phyloP scores from a whole-genome alignment of 371 early-diverging fungal genomes.

The Actinomortierella ambigua region DNA sequence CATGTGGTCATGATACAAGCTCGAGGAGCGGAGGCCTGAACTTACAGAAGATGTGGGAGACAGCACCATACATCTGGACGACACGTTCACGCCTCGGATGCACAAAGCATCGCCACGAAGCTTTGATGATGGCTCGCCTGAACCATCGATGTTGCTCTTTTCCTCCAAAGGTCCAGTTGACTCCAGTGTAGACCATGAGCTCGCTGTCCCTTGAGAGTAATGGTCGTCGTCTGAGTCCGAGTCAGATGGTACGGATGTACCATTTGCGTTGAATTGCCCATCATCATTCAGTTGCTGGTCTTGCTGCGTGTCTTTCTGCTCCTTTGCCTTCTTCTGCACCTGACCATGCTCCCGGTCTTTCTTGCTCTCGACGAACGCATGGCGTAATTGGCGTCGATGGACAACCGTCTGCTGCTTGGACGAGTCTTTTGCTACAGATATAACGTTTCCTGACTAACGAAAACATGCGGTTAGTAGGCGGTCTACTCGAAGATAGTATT shows the following conservation, averaged over 20 bases:
- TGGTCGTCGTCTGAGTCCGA: slow-evolving; percentile 9
- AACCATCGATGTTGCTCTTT: slow-evolving; percentile 14
- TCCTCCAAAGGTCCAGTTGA: slow-evolving; percentile 7
- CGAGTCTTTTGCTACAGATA: slow-evolving; percentile 23
- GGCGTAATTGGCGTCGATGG: slow-evolving; percentile 20
- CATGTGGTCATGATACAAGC: slow-evolving; percentile 4
- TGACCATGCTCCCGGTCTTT: slow-evolving; percentile 8
- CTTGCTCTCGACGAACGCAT: slow-evolving; percentile 18
- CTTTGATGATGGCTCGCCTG: slow-evolving; percentile 16
- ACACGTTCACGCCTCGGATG: slow-evolving; percentile 11
- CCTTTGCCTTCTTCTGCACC: slow-evolving; percentile 4
- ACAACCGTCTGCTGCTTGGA: slow-evolving; percentile 20
- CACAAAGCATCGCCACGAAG: slow-evolving; percentile 10
- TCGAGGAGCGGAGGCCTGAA: slow-evolving; percentile 6
- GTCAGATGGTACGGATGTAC: slow-evolving; percentile 12
- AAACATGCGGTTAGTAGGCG: slow-evolving; percentile 5
- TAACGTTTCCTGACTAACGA: slow-evolving; percentile 15
- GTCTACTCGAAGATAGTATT: slow-evolving; percentile 7
- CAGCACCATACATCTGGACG: slow-evolving; percentile 14
- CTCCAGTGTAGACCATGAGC: slow-evolving; percentile 14
- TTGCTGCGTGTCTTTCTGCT: slow-evolving; percentile 5
- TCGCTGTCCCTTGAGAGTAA: slow-evolving; percentile 18
- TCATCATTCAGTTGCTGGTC: slow-evolving; percentile 8
- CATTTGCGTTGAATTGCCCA: slow-evolving; percentile 3
- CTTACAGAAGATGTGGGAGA: slow-evolving; percentile 20